Conservation (phyloP, 352 stramenopile species). For the Globisporangium iwayamae region DNA sequence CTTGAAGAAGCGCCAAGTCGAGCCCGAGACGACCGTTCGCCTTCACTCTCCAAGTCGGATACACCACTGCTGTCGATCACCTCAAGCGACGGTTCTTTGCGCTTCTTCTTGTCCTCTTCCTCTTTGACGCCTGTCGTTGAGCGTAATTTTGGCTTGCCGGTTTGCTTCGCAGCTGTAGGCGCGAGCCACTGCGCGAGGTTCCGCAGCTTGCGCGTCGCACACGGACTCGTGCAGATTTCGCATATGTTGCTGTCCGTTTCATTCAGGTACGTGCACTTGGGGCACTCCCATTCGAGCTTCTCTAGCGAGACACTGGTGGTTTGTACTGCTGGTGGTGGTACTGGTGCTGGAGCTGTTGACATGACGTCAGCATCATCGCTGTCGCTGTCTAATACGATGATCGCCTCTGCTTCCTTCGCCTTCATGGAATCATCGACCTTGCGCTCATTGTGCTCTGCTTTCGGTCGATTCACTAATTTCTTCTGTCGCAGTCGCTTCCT, state of each 20-base stretch:
- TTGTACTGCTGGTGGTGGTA: neutral
- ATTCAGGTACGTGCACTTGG: slow-evolving; percentile 51
- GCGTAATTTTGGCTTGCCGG: neutral
- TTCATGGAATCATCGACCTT: neutral
- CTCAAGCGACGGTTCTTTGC: slow-evolving; percentile 16
- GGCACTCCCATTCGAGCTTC: slow-evolving; percentile 32
- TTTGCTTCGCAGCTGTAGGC: slow-evolving; percentile 15
- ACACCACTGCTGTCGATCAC: slow-evolving; percentile 37
- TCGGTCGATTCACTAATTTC: neutral
- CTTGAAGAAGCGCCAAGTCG: neutral
- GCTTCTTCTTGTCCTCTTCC: neutral
- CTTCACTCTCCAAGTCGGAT: slow-evolving; percentile 16
- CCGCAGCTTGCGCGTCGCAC: slow-evolving; percentile 21
- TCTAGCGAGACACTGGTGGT: neutral
- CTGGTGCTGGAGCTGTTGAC: slow-evolving; percentile 8
- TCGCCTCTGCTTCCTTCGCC: neutral
- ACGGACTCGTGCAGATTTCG: slow-evolving; percentile 36
- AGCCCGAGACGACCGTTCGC: neutral
- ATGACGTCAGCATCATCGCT: slow-evolving; percentile 28
- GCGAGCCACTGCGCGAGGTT: slow-evolving; percentile 43
- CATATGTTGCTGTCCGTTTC: slow-evolving; percentile 23
- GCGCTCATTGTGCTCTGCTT: neutral
- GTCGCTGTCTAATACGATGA: slow-evolving; percentile 13
- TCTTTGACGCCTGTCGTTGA: neutral
- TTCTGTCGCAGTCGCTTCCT: slow-evolving; percentile 11